A percentile compares a stretch with the other conserved stretches of the same genome.
Evolutionary conservation across 495 filamentous ascomycete species (phyloP).

Genomic region (Ramalina intermedia): DNA sequence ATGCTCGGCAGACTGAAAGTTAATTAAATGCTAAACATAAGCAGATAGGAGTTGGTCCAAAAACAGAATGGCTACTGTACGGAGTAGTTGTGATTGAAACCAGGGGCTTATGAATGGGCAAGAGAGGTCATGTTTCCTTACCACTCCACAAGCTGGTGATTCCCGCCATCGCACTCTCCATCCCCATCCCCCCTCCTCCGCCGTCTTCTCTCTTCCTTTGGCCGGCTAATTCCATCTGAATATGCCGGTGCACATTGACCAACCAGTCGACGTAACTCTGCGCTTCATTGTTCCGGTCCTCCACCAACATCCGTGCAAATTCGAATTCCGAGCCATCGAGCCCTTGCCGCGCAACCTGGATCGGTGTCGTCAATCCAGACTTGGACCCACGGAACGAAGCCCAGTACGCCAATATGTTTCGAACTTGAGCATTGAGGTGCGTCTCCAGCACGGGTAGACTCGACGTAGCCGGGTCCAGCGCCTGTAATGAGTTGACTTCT

Average conservation of each 20-base stretch:
- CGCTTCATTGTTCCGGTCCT: slow-evolving; percentile 95
- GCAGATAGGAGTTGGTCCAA: too few species aligned
- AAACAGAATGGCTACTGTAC: too few species aligned
- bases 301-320: slow-evolving; percentile 78
- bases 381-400: slow-evolving; percentile 70
- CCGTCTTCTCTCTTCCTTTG: slow-evolving; percentile 63
- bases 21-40: too few species aligned
- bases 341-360: slow-evolving; percentile 86
- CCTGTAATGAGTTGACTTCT: slow-evolving; percentile 52
- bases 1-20: too few species aligned
- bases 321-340: slow-evolving; percentile 93
- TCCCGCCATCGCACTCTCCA: slow-evolving; percentile 38
- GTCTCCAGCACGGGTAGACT: slow-evolving; percentile 66
- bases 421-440: slow-evolving; percentile 86
- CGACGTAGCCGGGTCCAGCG: slow-evolving; percentile 64
- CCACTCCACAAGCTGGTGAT: slow-evolving; percentile 30
- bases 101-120: too few species aligned
- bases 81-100: too few species aligned
- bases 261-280: slow-evolving; percentile 98
- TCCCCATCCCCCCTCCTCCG: slow-evolving; percentile 23
- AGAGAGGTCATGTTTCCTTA: background rate
- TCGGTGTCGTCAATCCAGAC: slow-evolving; percentile 42
- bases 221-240: slow-evolving; percentile 74
- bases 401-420: slow-evolving; percentile 83
- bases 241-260: slow-evolving; percentile 83